phyloP scores from a whole-genome alignment of 2,329 filamentous ascomycete genomes.

The Penicillium griseofulvum region DNA sequence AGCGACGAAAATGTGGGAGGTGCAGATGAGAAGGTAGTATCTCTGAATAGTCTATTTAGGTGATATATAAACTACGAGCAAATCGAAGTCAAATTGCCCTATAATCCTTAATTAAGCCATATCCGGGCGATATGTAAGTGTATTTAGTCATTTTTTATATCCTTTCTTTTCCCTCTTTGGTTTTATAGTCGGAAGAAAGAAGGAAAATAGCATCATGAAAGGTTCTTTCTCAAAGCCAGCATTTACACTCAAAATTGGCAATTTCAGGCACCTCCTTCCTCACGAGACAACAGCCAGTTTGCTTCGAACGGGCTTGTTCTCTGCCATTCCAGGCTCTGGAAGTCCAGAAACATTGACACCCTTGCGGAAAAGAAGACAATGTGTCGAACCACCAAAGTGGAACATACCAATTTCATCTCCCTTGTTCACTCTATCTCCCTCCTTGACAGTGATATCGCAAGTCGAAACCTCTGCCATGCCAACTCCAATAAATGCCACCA shows the following conservation, averaged over 20 bases:
- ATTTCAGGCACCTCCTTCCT: not conserved
- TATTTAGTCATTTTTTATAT: too few species aligned
- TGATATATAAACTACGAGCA: too few species aligned
- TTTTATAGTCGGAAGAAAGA: too few species aligned
- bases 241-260: not conserved
- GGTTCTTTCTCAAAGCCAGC: not conserved
- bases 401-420: conserved; percentile 75
- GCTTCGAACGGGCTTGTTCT: conserved; percentile 30
- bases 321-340: conserved; percentile 22
- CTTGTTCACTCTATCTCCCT: conserved; percentile 65
- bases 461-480: conserved; percentile 76
- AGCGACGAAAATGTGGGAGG: too few species aligned
- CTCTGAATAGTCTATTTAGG: too few species aligned
- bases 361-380: conserved; percentile 63
- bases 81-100: too few species aligned
- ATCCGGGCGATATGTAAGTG: too few species aligned
- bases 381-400: conserved; percentile 72
- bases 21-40: too few species aligned
- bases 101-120: too few species aligned
- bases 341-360: conserved; percentile 30
- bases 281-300: conserved; percentile 21
- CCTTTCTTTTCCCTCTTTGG: too few species aligned
- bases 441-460: conserved; percentile 67
- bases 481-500: conserved; percentile 68
- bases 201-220: too few species aligned